Evolutionary conservation across 139 green algal genomes (phyloP).

Genomic region (Chlorella sp.): DNA sequence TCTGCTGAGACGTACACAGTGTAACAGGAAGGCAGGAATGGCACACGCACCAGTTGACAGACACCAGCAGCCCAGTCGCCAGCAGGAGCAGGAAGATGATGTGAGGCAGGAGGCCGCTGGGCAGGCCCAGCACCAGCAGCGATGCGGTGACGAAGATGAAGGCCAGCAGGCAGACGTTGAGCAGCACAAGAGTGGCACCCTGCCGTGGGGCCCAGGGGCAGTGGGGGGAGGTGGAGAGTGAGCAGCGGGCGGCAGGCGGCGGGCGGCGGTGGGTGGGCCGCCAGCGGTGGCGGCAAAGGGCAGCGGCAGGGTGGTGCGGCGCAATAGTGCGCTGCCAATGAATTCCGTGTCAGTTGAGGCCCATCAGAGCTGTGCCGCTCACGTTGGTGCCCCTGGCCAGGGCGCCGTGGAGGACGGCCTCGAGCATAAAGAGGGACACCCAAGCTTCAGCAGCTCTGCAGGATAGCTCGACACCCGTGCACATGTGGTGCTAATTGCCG

Average conservation of each 20-base stretch:
- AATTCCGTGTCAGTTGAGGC: too few relatives aligned
- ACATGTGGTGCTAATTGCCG: neutral
- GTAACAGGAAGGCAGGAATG: too few relatives aligned
- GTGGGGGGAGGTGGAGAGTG: neutral
- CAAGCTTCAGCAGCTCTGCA: neutral
- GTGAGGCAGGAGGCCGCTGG: constrained; percentile 46
- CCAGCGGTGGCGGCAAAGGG: neutral
- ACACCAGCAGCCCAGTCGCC: constrained; percentile 45
- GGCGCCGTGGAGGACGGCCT: constrained; percentile 56
- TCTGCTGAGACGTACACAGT: too few relatives aligned
- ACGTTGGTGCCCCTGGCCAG: constrained; percentile 62
- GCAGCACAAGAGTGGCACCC: constrained; percentile 55
- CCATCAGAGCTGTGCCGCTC: neutral
- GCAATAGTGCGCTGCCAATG: too few relatives aligned
- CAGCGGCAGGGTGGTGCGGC: neutral
- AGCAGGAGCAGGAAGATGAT: constrained; percentile 52
- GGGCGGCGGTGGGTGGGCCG: neutral
- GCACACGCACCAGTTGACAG: constrained; percentile 61
- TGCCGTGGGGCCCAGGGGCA: constrained; percentile 6
- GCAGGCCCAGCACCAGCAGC: constrained; percentile 34
- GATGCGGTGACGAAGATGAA: constrained; percentile 42
- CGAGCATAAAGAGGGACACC: constrained; percentile 27
- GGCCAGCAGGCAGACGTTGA: constrained; percentile 60
- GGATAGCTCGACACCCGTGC: neutral
- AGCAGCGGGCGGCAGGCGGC: too few relatives aligned